Percentiles rank a stretch among this genome's conserved stretches.
Conservation (phyloP, 345 rosid species). For the Mercurialis annua region DNA sequence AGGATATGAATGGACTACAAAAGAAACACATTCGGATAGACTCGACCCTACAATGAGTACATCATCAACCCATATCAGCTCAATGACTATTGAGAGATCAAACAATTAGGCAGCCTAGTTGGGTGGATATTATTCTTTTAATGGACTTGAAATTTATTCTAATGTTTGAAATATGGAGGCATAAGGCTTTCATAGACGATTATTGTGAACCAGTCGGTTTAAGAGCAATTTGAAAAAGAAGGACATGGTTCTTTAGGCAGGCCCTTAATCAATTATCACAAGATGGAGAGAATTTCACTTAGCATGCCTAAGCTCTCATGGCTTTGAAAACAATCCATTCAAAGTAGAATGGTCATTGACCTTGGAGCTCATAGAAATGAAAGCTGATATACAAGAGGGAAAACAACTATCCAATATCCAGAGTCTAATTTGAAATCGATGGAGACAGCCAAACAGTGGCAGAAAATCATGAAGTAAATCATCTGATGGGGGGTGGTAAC, state of each 20-base stretch:
- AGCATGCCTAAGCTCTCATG: neutral
- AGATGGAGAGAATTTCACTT: neutral
- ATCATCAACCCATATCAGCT: neutral
- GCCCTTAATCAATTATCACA: neutral
- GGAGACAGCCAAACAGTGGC: no score
- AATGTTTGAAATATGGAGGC: neutral
- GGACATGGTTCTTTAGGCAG: neutral
- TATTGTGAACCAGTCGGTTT: slow-evolving; percentile 1
- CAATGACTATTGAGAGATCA: neutral
- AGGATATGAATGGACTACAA: no score
- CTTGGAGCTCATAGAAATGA: neutral
- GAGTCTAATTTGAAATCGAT: neutral
- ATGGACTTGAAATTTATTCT: neutral
- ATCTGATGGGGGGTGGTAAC: neutral
- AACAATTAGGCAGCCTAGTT: neutral
- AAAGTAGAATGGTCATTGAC: no score
- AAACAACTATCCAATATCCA: neutral
- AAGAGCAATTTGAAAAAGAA: neutral
- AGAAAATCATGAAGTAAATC: neutral
- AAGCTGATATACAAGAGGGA: neutral
- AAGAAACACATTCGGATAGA: neutral
- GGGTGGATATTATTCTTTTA: neutral
- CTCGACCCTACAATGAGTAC: neutral
- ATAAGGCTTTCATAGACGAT: slow-evolving; percentile 5
- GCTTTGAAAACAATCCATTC: no score